Percentiles rank a stretch among this genome's conserved stretches.
Evolutionary conservation across 768 basidiomycete species (phyloP).

Genomic region (Pseudohyphozyma bogoriensis): DNA sequence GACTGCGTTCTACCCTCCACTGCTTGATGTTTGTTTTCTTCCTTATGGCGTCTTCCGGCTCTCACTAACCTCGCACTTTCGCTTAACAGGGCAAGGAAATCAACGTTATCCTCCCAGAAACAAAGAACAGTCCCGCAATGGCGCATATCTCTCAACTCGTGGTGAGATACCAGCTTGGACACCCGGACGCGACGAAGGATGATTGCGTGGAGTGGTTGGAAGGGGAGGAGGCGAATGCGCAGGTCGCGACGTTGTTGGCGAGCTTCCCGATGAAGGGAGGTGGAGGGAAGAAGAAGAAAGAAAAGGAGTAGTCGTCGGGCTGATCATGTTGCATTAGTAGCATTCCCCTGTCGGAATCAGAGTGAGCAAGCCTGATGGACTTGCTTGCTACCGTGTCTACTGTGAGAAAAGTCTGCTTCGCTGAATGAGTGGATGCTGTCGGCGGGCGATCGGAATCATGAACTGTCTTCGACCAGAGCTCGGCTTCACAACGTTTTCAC

Average conservation of each 20-base stretch:
- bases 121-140: neutral
- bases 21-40: constrained; percentile 54
- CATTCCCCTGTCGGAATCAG: too few species aligned
- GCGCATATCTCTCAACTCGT: neutral
- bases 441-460: too few species aligned
- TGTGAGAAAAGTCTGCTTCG: too few species aligned
- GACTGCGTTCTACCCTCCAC: constrained; percentile 57
- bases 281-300: neutral
- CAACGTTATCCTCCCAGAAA: neutral
- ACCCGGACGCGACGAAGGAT: neutral
- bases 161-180: neutral
- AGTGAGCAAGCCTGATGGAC: too few species aligned
- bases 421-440: too few species aligned
- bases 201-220: neutral
- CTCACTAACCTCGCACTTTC: neutral
- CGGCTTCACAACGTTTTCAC: too few species aligned
- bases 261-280: too few species aligned
- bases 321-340: too few species aligned
- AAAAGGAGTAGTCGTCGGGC: too few species aligned
- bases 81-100: constrained; percentile 21
- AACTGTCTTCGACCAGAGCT: too few species aligned
- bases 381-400: too few species aligned
- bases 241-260: neutral
- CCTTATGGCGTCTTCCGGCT: neutral
- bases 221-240: neutral